Conservation (phyloP, 352 stramenopile species). For the Pythium folliculosum region DNA sequence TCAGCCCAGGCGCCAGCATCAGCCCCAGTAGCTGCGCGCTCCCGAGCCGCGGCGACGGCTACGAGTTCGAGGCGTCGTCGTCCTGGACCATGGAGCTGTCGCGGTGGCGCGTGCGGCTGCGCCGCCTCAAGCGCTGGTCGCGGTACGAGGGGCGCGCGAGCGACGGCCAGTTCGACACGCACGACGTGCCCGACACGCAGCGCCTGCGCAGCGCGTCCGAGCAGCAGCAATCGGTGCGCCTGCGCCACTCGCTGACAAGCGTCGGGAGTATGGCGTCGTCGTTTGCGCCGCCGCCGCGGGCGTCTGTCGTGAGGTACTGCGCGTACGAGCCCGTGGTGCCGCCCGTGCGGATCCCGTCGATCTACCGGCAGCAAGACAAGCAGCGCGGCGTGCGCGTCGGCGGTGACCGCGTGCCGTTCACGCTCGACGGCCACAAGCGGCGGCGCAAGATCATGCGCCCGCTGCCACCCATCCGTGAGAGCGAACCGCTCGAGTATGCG, state of each 20-base stretch:
- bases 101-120: constrained; percentile 28
- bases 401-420: constrained; percentile 32
- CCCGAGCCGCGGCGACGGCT: too few relatives aligned
- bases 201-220: constrained; percentile 4
- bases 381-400: constrained; percentile 29
- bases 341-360: constrained; percentile 31
- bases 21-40: background rate
- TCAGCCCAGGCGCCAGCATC: background rate
- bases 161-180: constrained; percentile 28
- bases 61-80: constrained; percentile 10
- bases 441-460: constrained; percentile 26
- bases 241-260: constrained; percentile 24
- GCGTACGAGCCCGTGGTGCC: constrained; percentile 29
- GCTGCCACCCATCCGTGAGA: constrained; percentile 25
- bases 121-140: constrained; percentile 27
- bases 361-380: constrained; percentile 29
- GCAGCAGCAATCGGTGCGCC: background rate
- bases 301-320: too few relatives aligned
- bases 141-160: constrained; percentile 26
- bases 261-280: constrained; percentile 6
- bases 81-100: constrained; percentile 31
- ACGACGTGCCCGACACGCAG: constrained; percentile 17
- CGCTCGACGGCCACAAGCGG: constrained; percentile 28
- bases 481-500: constrained; percentile 11
- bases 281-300: background rate